Evolutionary conservation across 306 rosid species (phyloP), one percentile per base, ranked within the genome.

Genomic region (Ceratonia siliqua): DNA sequence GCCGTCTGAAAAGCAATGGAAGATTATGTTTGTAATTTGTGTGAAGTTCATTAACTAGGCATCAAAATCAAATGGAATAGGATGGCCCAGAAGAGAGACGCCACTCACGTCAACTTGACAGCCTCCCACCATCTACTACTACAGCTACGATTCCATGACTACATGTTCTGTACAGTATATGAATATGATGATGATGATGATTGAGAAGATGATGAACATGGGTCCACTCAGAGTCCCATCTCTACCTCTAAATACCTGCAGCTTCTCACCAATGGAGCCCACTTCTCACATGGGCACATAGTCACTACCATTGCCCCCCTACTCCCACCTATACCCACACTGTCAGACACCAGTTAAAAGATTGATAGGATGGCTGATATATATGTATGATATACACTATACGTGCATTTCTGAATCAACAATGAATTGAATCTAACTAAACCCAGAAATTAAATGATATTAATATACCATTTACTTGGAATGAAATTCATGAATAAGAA

Each of bases 101-200:
- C 62, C 88, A 50, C 81, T 91, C 96, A 85, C 81, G 77, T 91
- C 94, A 80, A 75, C 18, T 52, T 83, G 93, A 90, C 77, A 78
- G 85, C 80, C 72, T 77, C 86, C 91, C 90, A 83, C 91, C 89
- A 81, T 77, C 87, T 10, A 32, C 54, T 66, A 24, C 7, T 42
- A 24, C 32, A 62, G 21, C 57, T 57, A 52, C 62, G 32, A 68
- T 75, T 71, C 57, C 53, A 27, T 35, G 8, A 8, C 28, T 12
- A 12, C 68, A 18, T 66, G 73, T 41, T 28, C n/a, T 42, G 36
- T 71, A 3, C 3, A 12, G 15, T 52, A 70, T 22, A 46, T 38
- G 43, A 53, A 42, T 4, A 78, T 78, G 50, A 64, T 42, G 9
- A 41, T 38, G 43, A 49, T 38, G 30, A 66, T 48, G 61, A 49